Conservation (phyloP, 805 yeast species). For the Diddensiella santjacobensis region DNA sequence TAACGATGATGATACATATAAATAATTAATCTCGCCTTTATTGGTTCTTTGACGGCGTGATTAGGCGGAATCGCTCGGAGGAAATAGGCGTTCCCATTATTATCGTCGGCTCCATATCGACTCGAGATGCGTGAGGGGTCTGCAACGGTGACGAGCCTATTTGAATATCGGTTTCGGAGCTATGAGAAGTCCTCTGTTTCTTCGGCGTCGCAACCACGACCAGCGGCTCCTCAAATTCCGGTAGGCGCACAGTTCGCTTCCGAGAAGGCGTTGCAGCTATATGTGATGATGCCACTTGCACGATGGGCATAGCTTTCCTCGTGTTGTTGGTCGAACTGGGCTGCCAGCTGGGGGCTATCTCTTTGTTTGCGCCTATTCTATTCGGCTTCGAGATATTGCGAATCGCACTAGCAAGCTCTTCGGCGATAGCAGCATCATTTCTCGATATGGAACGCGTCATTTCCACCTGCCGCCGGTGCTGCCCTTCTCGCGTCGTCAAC, state of each 20-base stretch:
- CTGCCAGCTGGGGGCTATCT: conserved; percentile 13
- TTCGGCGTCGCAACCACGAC: neutral
- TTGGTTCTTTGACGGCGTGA: no score
- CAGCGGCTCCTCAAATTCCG: conserved; percentile 6
- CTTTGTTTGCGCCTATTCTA: conserved; percentile 12
- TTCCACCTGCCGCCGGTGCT: conserved; percentile 23
- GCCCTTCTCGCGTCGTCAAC: neutral
- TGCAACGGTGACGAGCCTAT: neutral
- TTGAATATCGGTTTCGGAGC: neutral
- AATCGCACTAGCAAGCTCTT: conserved; percentile 23
- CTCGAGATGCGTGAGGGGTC: neutral
- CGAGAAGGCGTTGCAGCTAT: conserved; percentile 17
- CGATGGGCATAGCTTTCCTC: neutral
- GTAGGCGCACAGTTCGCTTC: conserved; percentile 11
- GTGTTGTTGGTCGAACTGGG: conserved; percentile 1
- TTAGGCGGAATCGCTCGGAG: neutral
- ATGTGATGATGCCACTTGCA: conserved; percentile 14
- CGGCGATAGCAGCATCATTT: conserved; percentile 13
- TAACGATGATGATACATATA: neutral
- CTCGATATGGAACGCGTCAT: conserved; percentile 11
- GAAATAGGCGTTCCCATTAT: conserved; percentile 7
- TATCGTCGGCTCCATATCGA: neutral
- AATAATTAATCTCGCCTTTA: neutral
- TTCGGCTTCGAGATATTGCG: conserved; percentile 22
- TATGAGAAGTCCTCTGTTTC: neutral